Percentiles rank a stretch among this genome's conserved stretches.
phyloP scores from a whole-genome alignment of 177 flowering plant species.

The Vitis hybrid region DNA sequence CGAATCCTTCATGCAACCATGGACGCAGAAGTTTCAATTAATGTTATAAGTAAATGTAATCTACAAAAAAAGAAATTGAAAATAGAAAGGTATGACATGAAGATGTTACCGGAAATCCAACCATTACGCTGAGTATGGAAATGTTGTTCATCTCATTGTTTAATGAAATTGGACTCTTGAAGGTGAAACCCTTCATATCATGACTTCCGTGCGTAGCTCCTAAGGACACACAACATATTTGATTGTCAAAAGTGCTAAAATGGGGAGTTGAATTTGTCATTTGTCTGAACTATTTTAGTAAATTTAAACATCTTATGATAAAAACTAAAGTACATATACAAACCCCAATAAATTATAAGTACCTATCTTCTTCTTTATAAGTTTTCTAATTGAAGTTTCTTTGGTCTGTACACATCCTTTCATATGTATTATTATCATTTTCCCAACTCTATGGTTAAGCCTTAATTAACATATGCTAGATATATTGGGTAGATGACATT shows the following conservation, averaged over 20 bases:
- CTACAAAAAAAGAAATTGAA: not conserved
- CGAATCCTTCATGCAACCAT: slow-evolving; percentile 21
- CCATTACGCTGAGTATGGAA: slow-evolving; percentile 34
- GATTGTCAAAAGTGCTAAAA: not conserved
- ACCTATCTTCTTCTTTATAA: too few relatives aligned
- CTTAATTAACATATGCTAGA: too few relatives aligned
- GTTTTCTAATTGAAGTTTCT: too few relatives aligned
- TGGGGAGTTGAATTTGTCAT: too few relatives aligned
- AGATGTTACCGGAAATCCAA: slow-evolving; percentile 31
- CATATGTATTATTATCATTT: too few relatives aligned
- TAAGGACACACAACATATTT: not conserved
- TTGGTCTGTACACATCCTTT: too few relatives aligned
- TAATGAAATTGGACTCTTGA: slow-evolving; percentile 14
- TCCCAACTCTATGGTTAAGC: too few relatives aligned
- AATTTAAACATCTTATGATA: too few relatives aligned
- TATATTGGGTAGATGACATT: not conserved
- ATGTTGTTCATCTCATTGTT: slow-evolving; percentile 22
- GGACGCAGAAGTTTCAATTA: not conserved
- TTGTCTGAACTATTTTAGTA: not conserved
- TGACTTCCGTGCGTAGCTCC: slow-evolving; percentile 32
- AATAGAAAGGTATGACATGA: not conserved
- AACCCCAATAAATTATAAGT: too few relatives aligned
- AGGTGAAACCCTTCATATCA: slow-evolving; percentile 12
- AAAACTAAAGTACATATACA: too few relatives aligned
- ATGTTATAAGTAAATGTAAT: not conserved